Base-by-base conservation (phyloP, 1,284 basidiomycete genomes). In the Anthracocystis panici-leucophaei region DNA sequence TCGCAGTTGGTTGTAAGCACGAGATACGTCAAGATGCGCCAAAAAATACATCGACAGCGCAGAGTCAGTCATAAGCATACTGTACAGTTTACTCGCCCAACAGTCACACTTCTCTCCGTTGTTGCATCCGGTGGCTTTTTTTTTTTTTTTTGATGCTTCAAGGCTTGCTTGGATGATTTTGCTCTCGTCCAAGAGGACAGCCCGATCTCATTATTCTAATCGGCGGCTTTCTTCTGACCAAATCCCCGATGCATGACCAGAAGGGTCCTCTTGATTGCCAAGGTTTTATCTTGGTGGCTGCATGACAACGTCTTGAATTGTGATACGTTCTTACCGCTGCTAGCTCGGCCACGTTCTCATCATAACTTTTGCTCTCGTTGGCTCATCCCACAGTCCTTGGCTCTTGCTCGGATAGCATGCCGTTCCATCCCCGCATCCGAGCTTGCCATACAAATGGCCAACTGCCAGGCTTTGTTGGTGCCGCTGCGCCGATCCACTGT, bases 1-100 rank as follows among this genome's bases (percentile, higher is more conserved):
- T 40, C 33, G 50, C 62, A 57, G 41, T 25, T 18, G n/a, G 12
- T 25, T 18, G 12, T 33, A 41, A 60, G 52, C 42, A 61, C 20
- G 12, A 44, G 20, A 27, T 62, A 62, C 63, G 56, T 65, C 63
- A 65, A 49, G 40, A 20, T 42, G 62, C 62, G 25, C n/a, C 25
- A 5, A 35, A 23, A 9, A 10, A 16, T 4, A 6, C 18, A 31
- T n/a, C 41, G 31, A 31, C 14, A 27, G 23, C 44, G 25, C 12
- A 27, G 23, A n/a, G 27, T 18, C 16, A 5, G 14, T 27, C 45
- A 16, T 23, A 23, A 25, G 25, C 23, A 9, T 16, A 27, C 16
- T 5, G 23, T 11, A 18, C 23, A 46, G 7, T 23, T 18, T 1
- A 46, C 29, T 25, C 46, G n/a, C 23, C 25, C 21, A 27, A n/a